Conservation (phyloP, 129 eudicot genomes). For the Calendula officinalis region DNA sequence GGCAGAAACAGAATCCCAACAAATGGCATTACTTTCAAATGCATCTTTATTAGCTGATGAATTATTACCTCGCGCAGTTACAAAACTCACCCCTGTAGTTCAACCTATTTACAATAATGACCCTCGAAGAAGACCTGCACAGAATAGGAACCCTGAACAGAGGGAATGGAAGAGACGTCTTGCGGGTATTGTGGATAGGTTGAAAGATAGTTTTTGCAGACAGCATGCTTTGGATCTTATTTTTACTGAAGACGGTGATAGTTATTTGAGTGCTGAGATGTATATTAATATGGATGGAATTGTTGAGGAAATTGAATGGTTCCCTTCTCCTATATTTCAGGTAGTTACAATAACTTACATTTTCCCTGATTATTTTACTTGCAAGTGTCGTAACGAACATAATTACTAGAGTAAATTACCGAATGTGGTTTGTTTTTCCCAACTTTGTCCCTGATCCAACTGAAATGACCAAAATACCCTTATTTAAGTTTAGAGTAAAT, state of each 20-base stretch:
- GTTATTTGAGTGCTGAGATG: slow-evolving; percentile 87
- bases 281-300: slow-evolving; percentile 88
- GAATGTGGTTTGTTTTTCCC: too few relatives aligned
- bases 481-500: too few relatives aligned
- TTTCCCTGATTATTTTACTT: not conserved
- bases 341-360: slow-evolving; percentile 32
- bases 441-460: too few relatives aligned
- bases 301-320: slow-evolving; percentile 86
- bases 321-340: slow-evolving; percentile 94
- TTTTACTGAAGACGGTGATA: slow-evolving; percentile 91
- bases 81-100: slow-evolving; percentile 69
- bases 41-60: slow-evolving; percentile 93
- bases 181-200: slow-evolving; percentile 73
- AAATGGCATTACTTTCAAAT: slow-evolving; percentile 94
- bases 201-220: slow-evolving; percentile 90
- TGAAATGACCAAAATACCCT: too few relatives aligned
- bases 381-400: too few relatives aligned
- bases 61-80: slow-evolving; percentile 91
- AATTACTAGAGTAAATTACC: too few relatives aligned
- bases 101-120: slow-evolving; percentile 63
- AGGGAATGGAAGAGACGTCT: slow-evolving; percentile 98
- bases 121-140: slow-evolving; percentile 62
- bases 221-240: slow-evolving; percentile 96
- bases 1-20: slow-evolving; percentile 97
- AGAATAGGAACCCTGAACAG: slow-evolving; percentile 84